Evolutionary conservation across 768 basidiomycete species (phyloP), one percentile per base, ranked within the genome.

Genomic region (Exidia glandulosa): DNA sequence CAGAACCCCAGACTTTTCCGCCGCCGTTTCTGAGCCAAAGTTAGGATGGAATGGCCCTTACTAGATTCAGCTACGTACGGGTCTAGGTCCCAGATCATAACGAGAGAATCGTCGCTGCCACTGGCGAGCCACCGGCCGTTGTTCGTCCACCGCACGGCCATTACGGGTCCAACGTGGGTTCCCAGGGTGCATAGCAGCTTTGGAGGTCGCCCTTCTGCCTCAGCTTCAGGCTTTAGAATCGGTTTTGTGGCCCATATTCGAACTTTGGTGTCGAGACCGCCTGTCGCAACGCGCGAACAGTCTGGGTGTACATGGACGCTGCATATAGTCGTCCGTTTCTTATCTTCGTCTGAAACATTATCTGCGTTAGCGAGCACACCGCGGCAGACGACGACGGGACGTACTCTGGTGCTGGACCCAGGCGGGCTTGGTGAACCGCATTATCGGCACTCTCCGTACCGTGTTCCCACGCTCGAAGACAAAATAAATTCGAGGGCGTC

Each of bases 201-300:
- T 14, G 90, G 93, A 31, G 89, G 85, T 59, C 81, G 78, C 61
- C 86, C 80, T 50, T 85, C 81, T 62, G 73, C 71, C 67, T 89
- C 84, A 31, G 89, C 77, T 47, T 82, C 79, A 14, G 80, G 73
- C 63, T 85, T 85, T n/a, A 98, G 75, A 64, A 98, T 95, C 0
- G 96, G 94, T 63, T 90, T 86, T 0, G 96, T 98, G 62, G 89
- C 90, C 95, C 95, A 99, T 73, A 99, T 91, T 56, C 93, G 88
- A 62, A 99, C 85, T 76, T 94, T 94, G 41, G 91, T 88, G 71
- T 99, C 95, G 58, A 99, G 79, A 2, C 94, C 94, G 31, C 94
- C 96, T 1, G 95, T 99, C n/a, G 96, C 95, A 65, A 99, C 87
- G 19, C 95, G 83, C 23, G 91, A 93, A 63, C 90, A 90, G 67